A percentile compares a stretch with the other conserved stretches of the same genome.
These are phyloP conservation scores for Fraxinus albicans DNA, from an alignment of 305 asterid genomes.

Conservation along the genomic window DNA sequence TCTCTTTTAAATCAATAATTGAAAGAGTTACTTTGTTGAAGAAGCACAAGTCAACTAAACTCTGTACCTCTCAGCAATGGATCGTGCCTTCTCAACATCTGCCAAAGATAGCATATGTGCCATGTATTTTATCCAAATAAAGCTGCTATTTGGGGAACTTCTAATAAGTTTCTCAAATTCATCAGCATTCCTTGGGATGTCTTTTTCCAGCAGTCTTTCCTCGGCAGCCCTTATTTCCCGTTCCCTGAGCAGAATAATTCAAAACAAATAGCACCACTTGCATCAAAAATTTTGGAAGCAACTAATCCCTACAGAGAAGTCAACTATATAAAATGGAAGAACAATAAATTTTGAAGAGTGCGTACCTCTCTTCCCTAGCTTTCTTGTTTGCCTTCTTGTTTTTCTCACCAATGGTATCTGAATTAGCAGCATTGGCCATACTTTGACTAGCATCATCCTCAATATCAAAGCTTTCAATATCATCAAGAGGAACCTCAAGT, in stretches of 20 bases:
- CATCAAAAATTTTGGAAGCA: slow-evolving; percentile 12
- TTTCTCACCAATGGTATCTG: slow-evolving; percentile 47
- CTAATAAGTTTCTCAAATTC: slow-evolving; percentile 88
- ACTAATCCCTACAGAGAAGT: neutral
- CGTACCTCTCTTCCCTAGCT: slow-evolving; percentile 71
- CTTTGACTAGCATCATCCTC: slow-evolving; percentile 40
- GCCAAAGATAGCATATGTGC: slow-evolving; percentile 75
- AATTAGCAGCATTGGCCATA: slow-evolving; percentile 29
- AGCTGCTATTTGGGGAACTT: slow-evolving; percentile 86
- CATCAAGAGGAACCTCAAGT: slow-evolving; percentile 87
- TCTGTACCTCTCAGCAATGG: slow-evolving; percentile 83
- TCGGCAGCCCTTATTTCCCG: slow-evolving; percentile 93
- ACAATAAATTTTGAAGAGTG: slow-evolving; percentile 3
- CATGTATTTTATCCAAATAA: slow-evolving; percentile 93
- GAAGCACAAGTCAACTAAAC: slow-evolving; percentile 2
- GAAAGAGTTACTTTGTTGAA: neutral
- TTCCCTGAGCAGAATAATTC: slow-evolving; percentile 55
- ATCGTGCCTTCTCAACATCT: slow-evolving; percentile 87
- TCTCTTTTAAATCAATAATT: neutral
- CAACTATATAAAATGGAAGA: slow-evolving; percentile 8
- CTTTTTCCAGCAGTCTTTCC: slow-evolving; percentile 78
- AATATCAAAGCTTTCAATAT: slow-evolving; percentile 46
- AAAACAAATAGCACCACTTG: neutral
- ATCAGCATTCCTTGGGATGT: slow-evolving; percentile 69
- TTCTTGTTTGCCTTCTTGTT: slow-evolving; percentile 51